These are phyloP conservation scores for Combretum micranthum DNA, from an alignment of 345 rosid genomes.

Conservation along the genomic window DNA sequence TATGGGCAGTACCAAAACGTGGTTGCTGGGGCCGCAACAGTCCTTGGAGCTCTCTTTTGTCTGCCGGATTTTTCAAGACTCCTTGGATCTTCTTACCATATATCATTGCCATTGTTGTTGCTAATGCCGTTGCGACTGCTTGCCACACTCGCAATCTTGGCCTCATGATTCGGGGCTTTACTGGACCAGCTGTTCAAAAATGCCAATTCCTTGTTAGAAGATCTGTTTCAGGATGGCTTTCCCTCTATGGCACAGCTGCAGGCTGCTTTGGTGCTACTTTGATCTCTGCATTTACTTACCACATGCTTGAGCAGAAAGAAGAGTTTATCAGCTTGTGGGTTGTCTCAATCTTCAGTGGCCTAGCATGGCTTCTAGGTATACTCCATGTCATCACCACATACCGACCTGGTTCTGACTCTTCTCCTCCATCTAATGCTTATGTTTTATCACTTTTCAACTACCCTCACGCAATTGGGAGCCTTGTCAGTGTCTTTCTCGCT, in stretches of 20 bases:
- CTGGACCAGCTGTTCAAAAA: slow-evolving; percentile 20
- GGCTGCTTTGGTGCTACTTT: slow-evolving; percentile 53
- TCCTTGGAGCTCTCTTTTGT: slow-evolving; percentile 44
- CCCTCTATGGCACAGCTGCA: slow-evolving; percentile 41
- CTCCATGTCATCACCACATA: slow-evolving; percentile 18
- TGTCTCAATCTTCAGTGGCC: slow-evolving; percentile 58
- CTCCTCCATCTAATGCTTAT: slow-evolving; percentile 18
- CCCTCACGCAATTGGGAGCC: slow-evolving; percentile 40
- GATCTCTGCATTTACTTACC: slow-evolving; percentile 44
- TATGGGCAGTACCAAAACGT: slow-evolving; percentile 24
- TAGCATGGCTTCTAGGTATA: slow-evolving; percentile 44
- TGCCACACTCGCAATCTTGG: slow-evolving; percentile 56
- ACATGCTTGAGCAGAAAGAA: slow-evolving; percentile 43
- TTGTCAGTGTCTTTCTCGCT: slow-evolving; percentile 32
- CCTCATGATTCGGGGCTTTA: slow-evolving; percentile 36
- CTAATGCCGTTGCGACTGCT: slow-evolving; percentile 27
- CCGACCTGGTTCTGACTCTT: slow-evolving; percentile 20
- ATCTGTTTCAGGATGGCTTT: slow-evolving; percentile 46
- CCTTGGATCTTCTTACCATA: slow-evolving; percentile 43
- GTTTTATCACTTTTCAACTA: slow-evolving; percentile 29
- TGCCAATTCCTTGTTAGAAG: slow-evolving; percentile 25
- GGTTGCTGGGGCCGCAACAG: slow-evolving; percentile 40
- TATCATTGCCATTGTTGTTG: slow-evolving; percentile 28
- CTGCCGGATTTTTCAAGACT: slow-evolving; percentile 40
- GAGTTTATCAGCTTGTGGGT: slow-evolving; percentile 41